phyloP scores from a whole-genome alignment of 1,139 yeast genomes.

The Geotrichum bryndzae region DNA sequence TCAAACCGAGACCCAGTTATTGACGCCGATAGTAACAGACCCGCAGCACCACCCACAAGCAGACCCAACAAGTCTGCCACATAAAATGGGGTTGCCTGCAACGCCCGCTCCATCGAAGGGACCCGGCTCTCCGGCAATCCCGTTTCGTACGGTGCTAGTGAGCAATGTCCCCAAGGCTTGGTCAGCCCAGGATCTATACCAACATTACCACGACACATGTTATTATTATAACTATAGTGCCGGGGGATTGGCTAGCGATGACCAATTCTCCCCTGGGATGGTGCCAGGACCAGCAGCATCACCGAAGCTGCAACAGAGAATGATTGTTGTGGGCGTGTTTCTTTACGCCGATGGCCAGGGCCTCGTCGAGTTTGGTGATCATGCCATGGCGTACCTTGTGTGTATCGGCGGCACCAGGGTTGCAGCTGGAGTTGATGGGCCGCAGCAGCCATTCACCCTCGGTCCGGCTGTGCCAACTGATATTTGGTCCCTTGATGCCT shows the following conservation, averaged over 20 bases:
- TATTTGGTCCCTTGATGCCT: not conserved
- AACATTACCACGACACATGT: not conserved
- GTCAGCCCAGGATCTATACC: constrained; percentile 6
- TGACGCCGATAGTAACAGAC: not conserved
- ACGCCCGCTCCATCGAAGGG: not conserved
- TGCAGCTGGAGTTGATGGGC: not conserved
- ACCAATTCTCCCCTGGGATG: too few species aligned
- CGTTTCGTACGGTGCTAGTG: constrained; percentile 10
- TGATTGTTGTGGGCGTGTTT: constrained; percentile 1
- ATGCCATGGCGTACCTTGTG: not conserved
- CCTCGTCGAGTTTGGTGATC: constrained; percentile 2
- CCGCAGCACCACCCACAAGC: not conserved
- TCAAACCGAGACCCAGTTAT: not conserved
- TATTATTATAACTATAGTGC: not conserved
- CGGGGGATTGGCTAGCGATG: too few species aligned
- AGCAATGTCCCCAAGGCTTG: constrained; percentile 2
- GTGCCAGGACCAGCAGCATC: too few species aligned
- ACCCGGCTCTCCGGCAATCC: not conserved
- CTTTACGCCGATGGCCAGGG: constrained; percentile 1
- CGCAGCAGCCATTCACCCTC: not conserved
- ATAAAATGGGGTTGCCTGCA: not conserved
- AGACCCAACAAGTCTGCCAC: not conserved
- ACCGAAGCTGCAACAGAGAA: not conserved
- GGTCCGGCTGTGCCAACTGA: constrained; percentile 1
- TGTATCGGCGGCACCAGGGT: not conserved